Conservation (phyloP, 2,329 filamentous ascomycete genomes). For the Fusarium tjaetaba region DNA sequence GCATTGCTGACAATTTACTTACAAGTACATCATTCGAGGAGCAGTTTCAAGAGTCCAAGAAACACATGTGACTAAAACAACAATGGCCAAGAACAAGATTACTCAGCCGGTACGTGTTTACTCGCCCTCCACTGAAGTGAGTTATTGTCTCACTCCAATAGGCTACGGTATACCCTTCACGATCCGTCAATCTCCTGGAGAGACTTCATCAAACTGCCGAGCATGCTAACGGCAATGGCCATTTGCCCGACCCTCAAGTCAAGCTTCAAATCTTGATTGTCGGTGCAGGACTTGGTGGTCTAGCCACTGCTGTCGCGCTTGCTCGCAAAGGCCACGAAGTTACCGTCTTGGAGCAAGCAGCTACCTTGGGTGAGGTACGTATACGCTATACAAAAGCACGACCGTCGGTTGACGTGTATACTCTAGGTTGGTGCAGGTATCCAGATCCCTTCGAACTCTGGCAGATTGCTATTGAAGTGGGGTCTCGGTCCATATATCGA, state of each 20-base stretch:
- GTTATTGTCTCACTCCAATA: neutral
- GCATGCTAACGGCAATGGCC: neutral
- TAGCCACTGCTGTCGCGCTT: neutral
- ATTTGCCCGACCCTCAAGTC: neutral
- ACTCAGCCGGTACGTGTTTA: neutral
- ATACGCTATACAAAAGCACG: fast-evolving
- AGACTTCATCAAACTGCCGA: neutral
- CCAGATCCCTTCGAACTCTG: neutral
- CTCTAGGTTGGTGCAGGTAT: slow-evolving; percentile 8
- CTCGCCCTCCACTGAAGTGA: neutral
- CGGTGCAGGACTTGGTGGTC: neutral
- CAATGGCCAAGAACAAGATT: neutral
- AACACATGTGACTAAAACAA: neutral
- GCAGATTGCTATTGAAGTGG: neutral
- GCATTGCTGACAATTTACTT: neutral
- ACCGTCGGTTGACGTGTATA: fast-evolving
- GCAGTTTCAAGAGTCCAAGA: neutral
- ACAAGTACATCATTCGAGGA: neutral
- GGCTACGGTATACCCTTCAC: neutral
- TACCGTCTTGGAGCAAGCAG: neutral
- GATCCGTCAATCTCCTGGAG: neutral
- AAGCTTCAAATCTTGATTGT: neutral
- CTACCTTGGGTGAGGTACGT: neutral
- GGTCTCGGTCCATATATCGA: neutral
- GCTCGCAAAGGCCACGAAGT: neutral